Base-by-base conservation (phyloP, 495 filamentous ascomycete genomes). In the Talaromyces stipitatus region DNA sequence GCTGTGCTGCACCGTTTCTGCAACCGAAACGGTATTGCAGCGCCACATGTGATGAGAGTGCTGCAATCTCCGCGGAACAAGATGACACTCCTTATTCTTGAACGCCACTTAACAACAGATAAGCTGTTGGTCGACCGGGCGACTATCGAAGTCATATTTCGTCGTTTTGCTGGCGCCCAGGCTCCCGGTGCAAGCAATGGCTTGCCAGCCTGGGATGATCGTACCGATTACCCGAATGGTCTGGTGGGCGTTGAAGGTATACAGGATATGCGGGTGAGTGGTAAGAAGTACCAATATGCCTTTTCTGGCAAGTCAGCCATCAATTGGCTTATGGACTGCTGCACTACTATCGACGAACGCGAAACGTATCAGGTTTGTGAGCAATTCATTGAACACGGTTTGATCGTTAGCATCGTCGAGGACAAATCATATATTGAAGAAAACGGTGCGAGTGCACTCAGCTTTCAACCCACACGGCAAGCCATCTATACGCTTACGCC, bases 241-340 rank as follows among this genome's bases (percentile, higher is more conserved):
- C 73, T 91, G 32, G 84, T 88, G 2, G 90, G 90, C 54, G 89
- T 95, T 23, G 87, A 86, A 70, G 86, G 92, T 81, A 82, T 84
- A 4, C 79, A 78, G 41, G 83, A 88, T 61, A 82, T 88, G 57
- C 87, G 86, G 58, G 74, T 90, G 33, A 77, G 78, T 56, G 84
- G 88, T 57, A 70, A 67, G 30, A 59, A 68, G 3, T 71, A 76
- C 48, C 66, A 66, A 32, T 75, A 82, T 56, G 86, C 86, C 2
- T 92, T 95, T 66, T 91, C 84, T 7, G 90, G 90, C 50, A 91
- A 89, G 68, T 77, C 85, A 16, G 82, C 85, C 7, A 81, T 84
- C 18, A 89, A 92, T 66, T 95, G 90, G 90, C 71, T 95, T 56
- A 87, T 95, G 81, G 89, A 95, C 67, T 95, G 90, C 72, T 89